Base-by-base conservation (phyloP, 2,329 filamentous ascomycete genomes). In the Waltergamsia citrina region DNA sequence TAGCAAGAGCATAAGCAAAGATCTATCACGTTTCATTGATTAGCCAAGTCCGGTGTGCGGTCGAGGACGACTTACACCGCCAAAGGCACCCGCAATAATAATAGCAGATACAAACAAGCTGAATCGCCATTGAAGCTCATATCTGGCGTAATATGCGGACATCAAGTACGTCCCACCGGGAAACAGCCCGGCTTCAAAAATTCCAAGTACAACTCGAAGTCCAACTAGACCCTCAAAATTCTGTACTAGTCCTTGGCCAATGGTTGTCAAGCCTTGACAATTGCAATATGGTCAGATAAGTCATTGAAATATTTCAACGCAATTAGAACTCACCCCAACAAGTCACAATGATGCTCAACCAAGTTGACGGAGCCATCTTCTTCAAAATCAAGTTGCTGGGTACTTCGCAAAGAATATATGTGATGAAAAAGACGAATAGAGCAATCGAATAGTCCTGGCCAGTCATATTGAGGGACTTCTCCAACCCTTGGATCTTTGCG, bases 401-500 rank as follows among this genome's bases (percentile, higher is more conserved):
- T 1, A 76, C 60, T 46, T 76, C 71, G 37, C 74, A 56, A 21
- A 69, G 51, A 34, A 73, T 59, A 50, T 75, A 76, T 35, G 70
- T 48, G 39, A 76, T 65, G 53, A 74, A 76, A 54, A 76, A 74
- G 38, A 73, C 64, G 29, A 69, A 72, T 4, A 78, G 69, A 5
- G 70, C 67, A 21, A 69, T 65, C 48, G 84, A 77, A 49, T 78
- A 85, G 46, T 83, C 35, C 80, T 81, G 65, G 7, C 67, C 65
- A 22, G 56, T 49, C 41, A 84, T 56, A 7, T 63, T 56, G 9
- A 82, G 56, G 36, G 80, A 76, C 34, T 69, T 56, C 36, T 56
- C 49, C 18, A 62, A 41, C n/a, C 53, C 52, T 26, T 47, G 51
- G 22, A 59, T 47, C 35, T 51, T 50, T 12, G 55, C 56, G 45